Base-by-base conservation (phyloP, 2,329 filamentous ascomycete genomes). In the Ploettnerulaceae sp. region DNA sequence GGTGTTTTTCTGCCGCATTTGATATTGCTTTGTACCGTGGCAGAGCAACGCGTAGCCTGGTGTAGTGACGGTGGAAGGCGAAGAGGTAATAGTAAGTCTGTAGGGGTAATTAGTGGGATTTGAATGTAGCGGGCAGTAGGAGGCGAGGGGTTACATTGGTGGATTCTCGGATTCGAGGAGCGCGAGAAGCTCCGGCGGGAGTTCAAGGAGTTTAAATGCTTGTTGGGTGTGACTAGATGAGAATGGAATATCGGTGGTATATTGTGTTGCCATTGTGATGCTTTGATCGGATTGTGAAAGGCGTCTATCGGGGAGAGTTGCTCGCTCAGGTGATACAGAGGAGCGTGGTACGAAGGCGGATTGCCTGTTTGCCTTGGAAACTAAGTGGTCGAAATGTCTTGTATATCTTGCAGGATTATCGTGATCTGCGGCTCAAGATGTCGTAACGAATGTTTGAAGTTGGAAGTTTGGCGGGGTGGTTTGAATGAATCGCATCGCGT, bases 1-100 rank as follows among this genome's bases (percentile, higher is more conserved):
- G 0, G 80, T 82, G 61, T 82, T 83, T 61, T 83, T 83, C 58
- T 83, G 80, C 22, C 76, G 76, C 36, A 84, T 69, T 5, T 71
- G 71, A 65, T 81, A 84, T 12, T 72, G 74, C 55, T 72, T 74
- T 43, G 67, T 63, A 3, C 70, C 71, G 1, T 72, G 71, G 55
- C 67, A 73, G 44, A 83, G 70, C 32, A 81, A 61, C 20, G 78
- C 77, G 9, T 70, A 69, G n/a, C 70, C 65, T 17, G 72, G 67
- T 15, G 48, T 51, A 5, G 56, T 52, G 7, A 43, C 43, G 5
- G 55, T 58, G 3, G 49, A 28, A 26, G 55, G 36, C 17, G 75
- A 74, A 9, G 72, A 70, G 28, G 52, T 60, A 47, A 65, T 53
- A 28, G 53, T 53, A 6, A 57, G 32, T 7, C 47, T 60, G 40